Evolutionary conservation across 2,329 filamentous ascomycete genomes (phyloP).

Genomic region (Verruconis gallopava): DNA sequence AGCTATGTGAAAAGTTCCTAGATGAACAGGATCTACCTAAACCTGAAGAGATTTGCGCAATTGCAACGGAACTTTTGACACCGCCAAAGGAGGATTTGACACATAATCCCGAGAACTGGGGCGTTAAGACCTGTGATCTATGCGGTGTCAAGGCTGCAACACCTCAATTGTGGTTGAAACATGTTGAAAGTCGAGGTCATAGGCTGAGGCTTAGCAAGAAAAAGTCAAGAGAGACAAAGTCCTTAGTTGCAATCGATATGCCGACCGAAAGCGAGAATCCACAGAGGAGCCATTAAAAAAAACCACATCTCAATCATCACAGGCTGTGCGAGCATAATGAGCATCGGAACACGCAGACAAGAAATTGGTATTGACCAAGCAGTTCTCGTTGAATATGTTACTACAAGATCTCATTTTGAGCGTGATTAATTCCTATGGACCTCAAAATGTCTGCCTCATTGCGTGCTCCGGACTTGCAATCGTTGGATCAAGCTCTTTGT

Average conservation of each 20-base stretch:
- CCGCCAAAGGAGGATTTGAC: slow-evolving; percentile 38
- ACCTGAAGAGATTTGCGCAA: slow-evolving; percentile 41
- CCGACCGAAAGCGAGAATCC: no score
- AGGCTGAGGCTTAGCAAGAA: neutral
- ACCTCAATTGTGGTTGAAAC: slow-evolving; percentile 41
- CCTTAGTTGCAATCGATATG: neutral
- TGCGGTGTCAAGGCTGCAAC: slow-evolving; percentile 49
- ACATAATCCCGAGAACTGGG: slow-evolving; percentile 32
- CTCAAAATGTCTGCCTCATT: no score
- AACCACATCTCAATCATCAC: no score
- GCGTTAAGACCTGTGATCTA: slow-evolving; percentile 51
- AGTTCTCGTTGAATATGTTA: no score
- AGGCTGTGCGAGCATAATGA: no score
- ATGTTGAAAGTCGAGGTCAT: slow-evolving; percentile 29
- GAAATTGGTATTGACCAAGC: no score
- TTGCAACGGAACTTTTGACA: slow-evolving; percentile 44
- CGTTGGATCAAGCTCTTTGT: no score
- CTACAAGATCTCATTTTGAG: no score
- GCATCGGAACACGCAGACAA: no score
- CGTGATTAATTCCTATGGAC: no score
- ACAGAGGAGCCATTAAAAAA: no score
- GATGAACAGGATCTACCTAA: slow-evolving; percentile 38
- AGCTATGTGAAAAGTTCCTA: slow-evolving; percentile 53
- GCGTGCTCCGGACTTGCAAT: no score
- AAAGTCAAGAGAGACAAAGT: neutral